Evolutionary conservation across 2,329 filamentous ascomycete genomes (phyloP), one percentile per base, ranked within the genome.

Genomic region (Cladorrhinum sp.): DNA sequence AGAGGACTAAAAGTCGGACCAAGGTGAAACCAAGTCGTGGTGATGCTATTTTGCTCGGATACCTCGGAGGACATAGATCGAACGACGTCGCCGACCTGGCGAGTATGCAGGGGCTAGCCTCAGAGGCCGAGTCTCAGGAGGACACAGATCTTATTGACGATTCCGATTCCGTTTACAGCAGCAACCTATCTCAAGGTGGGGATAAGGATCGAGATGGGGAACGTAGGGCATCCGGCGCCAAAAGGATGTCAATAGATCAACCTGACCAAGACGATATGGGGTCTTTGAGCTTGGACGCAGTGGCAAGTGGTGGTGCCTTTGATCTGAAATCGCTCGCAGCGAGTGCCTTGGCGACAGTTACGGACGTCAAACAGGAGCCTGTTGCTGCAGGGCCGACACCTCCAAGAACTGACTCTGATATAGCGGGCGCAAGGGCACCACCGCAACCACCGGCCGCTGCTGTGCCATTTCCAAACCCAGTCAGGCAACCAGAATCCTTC

Each of bases 1-100:
- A 68, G 64, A 68, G 69, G 62, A 73, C 78, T 79, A 81, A 81
- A 78, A 75, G 78, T 79, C 76, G 74, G 65, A 77, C 71, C 68
- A 85, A 84, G 81, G 75, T 80, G 63, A 78, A 74, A 65, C 78
- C 82, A 48, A 84, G 77, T 68, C 83, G 83, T 70, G 85, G 83
- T 67, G 86, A 90, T 81, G 84, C 80, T 67, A 85, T 91, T 65
- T 79, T 93, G 73, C 81, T 93, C 64, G 75, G 78, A 60, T 79
- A 81, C 72, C 81, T 93, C 77, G 84, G 78, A 67, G 83, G 79
- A 70, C 85, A 86, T 69, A 85, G 85, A 69, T 79, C 79, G 66
- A 85, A 83, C 55, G 86, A 92, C 55, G 82, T 91, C 69, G 86
- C 87, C 60, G 76, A 75, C 65, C 71, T 76, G 69, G 88, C 85